Evolutionary conservation across 306 rosid genomes (phyloP), one percentile per base, ranked within the genome.

Genomic region (Prosopis cineraria): DNA sequence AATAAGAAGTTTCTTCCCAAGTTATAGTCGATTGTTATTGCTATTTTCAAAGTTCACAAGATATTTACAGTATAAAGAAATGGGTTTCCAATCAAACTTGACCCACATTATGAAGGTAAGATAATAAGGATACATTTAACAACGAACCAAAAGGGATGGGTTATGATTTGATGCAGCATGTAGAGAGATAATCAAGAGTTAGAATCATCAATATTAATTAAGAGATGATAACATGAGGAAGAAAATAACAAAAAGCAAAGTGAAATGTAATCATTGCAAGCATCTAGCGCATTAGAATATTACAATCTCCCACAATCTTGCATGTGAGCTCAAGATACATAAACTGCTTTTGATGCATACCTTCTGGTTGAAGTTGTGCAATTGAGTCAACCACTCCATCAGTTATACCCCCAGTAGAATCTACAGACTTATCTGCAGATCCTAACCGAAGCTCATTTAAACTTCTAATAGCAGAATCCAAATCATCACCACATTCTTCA

Each of bases 381-480:
- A 76, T 80, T 37, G 73, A 67, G 50, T 83, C 90, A 19, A 68
- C 58, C 7, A 82, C 66, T 36, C 41, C 76, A 10, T 81, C 79
- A 48, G 82, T 66, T 52, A 75, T 40, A 64, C 69, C 70, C 7
- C 75, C 84, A 84, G 82, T 74, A 74, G 80, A 81, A 41, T 74
- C 84, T 44, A 77, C 17, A 27, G 75, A 80, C 36, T 66, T 67
- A 64, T 60, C 74, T 31, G 56, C 73, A n/a, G 84, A 75, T 37
- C 80, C 91, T 20, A 89, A 60, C 13, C 91, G 88, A 72, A 93
- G 93, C 68, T 89, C 86, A 64, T 85, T 88, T 85, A 93, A 88
- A 70, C 91, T 83, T 79, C 82, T 85, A 37, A 93, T 91, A 27
- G 98, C 93, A n/a, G 91, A 88, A 82, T 91, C 91, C 62, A 93